phyloP scores from a whole-genome alignment of 345 rosid species.

The Eucalyptus pauciflora region DNA sequence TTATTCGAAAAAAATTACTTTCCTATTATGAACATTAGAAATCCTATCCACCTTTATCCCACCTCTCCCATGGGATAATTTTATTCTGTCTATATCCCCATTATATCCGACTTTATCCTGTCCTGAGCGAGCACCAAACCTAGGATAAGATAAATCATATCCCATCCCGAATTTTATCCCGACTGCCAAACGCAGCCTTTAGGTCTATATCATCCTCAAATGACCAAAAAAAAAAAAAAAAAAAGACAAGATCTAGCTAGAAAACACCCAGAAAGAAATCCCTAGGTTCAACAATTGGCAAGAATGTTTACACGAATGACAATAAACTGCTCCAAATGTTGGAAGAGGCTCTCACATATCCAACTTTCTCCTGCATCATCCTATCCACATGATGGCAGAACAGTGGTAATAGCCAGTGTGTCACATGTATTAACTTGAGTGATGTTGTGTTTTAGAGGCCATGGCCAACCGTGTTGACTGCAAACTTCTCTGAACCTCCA shows the following conservation, averaged over 20 bases:
- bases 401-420: neutral
- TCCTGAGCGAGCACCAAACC: too few species aligned
- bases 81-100: too few species aligned
- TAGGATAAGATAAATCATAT: too few species aligned
- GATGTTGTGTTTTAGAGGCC: neutral
- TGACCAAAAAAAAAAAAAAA: neutral
- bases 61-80: too few species aligned
- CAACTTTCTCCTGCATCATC: neutral
- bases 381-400: neutral
- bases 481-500: neutral
- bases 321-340: neutral
- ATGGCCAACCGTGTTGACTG: neutral
- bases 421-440: neutral
- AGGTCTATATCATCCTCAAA: neutral
- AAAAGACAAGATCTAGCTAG: neutral
- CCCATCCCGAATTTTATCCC: too few species aligned
- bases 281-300: neutral
- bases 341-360: neutral
- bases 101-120: too few species aligned
- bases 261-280: neutral
- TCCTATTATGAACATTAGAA: too few species aligned
- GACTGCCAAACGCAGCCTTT: too few species aligned
- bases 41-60: too few species aligned
- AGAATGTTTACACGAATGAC: neutral
- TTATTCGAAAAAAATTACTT: too few species aligned